phyloP scores from a whole-genome alignment of 768 basidiomycete genomes.

The Phanerochaete sordida region DNA sequence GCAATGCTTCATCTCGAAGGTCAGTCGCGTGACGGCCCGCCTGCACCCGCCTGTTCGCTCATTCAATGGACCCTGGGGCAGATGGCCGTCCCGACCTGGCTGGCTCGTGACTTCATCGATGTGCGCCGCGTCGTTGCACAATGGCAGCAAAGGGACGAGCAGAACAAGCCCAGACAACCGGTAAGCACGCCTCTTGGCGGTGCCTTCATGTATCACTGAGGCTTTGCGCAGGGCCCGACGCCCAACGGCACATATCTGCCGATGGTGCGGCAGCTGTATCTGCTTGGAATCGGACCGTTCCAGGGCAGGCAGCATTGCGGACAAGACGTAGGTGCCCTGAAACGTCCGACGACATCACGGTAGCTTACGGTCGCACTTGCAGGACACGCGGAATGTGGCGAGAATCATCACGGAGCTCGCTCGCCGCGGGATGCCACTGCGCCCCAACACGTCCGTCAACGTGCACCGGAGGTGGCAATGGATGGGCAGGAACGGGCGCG shows the following conservation, averaged over 20 bases:
- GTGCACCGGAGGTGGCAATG: conserved; percentile 71
- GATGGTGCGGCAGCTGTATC: conserved; percentile 69
- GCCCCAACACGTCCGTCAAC: conserved; percentile 70
- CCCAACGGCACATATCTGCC: conserved; percentile 43
- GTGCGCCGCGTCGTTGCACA: conserved; percentile 58
- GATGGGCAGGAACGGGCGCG: conserved; percentile 78
- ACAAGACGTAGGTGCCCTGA: conserved; percentile 69
- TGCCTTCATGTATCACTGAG: conserved; percentile 8
- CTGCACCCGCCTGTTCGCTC: neutral
- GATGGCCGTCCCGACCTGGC: conserved; percentile 70
- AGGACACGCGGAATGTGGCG: conserved; percentile 91
- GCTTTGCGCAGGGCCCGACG: conserved; percentile 10
- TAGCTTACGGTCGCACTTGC: neutral
- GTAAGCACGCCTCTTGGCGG: neutral
- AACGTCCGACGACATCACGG: neutral
- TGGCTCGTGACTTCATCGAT: conserved; percentile 72
- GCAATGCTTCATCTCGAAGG: conserved; percentile 85
- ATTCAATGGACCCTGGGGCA: conserved; percentile 24
- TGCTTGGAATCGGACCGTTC: conserved; percentile 72
- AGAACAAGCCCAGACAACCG: conserved; percentile 3
- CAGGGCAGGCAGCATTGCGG: conserved; percentile 85
- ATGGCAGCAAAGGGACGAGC: conserved; percentile 29
- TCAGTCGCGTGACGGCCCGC: conserved; percentile 26
- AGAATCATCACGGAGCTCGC: conserved; percentile 81
- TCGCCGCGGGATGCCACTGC: conserved; percentile 58